A percentile compares a stretch with the other conserved stretches of the same genome.
Conservation (phyloP, 2,329 filamentous ascomycete species). For the Aspergillus carbonarius region DNA sequence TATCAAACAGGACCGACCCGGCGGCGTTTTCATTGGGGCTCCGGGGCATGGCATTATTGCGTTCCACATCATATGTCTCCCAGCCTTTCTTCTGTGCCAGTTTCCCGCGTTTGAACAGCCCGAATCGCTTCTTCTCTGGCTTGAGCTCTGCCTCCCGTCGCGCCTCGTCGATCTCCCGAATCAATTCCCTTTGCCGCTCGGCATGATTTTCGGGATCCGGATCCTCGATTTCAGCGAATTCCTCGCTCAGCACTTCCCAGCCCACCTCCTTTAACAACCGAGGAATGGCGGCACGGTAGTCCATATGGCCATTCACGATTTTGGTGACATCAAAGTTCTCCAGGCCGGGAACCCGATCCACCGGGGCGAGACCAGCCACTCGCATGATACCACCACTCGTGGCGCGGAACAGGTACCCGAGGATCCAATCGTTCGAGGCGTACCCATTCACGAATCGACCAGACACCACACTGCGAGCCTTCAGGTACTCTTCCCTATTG, state of each 20-base stretch:
- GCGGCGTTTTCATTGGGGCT: constrained; percentile 30
- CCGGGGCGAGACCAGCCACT: constrained; percentile 76
- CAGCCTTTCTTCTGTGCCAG: constrained; percentile 76
- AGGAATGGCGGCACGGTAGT: constrained; percentile 91
- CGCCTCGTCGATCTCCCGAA: constrained; percentile 95
- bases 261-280: constrained; percentile 80
- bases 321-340: constrained; percentile 90
- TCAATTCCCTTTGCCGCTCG: constrained; percentile 83
- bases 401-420: constrained; percentile 91
- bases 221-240: constrained; percentile 96
- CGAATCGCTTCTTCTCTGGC: constrained; percentile 68
- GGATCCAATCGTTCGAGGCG: constrained; percentile 93
- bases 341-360: constrained; percentile 73
- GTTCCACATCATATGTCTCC: constrained; percentile 83
- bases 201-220: constrained; percentile 92
- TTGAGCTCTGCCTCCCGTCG: constrained; percentile 81
- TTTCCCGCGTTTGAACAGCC: constrained; percentile 78
- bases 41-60: constrained; percentile 30
- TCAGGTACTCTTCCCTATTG: constrained; percentile 84
- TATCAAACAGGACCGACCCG: constrained; percentile 76
- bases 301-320: constrained; percentile 88
- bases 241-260: constrained; percentile 87
- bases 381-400: constrained; percentile 89
- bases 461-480: constrained; percentile 76
- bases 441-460: constrained; percentile 96